Evolutionary conservation across 768 basidiomycete genomes (phyloP), one percentile per base, ranked within the genome.

Genomic region (Phylloporus arenicola): DNA sequence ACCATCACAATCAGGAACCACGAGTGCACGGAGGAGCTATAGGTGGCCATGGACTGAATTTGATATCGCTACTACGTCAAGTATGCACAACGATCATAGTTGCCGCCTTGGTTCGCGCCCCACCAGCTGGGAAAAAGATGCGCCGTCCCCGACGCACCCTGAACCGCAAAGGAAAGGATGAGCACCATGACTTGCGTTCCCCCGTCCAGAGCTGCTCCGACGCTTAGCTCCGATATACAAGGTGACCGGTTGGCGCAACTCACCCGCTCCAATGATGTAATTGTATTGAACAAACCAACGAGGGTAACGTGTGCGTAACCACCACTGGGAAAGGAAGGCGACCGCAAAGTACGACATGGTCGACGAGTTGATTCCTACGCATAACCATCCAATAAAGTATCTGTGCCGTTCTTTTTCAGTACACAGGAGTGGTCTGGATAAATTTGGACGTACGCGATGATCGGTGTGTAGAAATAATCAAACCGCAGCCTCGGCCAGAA

Each of bases 271-370:
- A 4, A 86, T 64, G 34, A 84, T 77, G 58, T 83, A 84, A 60
- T 85, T 84, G 63, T 83, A 83, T 57, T 72, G 71, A 58, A 77
- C 76, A 65, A 83, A 87, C 84, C 83, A 88, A 13, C 75, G 74
- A 2, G 85, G 81, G 50, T 81, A 70, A 52, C 77, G 75, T 34
- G 65, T 73, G 30, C 83, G 70, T 19, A 84, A 57, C 78, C 79
- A 85, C 22, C 77, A 59, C 48, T 86, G 84, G 1, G 84, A 84
- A 33, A 76, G 53, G 50, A 86, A 58, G 29, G 75, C 83, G 13
- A 83, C 63, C 47, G 78, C 64, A 45, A 81, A 73, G 48, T 69
- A 70, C 4, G 76, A 75, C 2, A 71, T 70, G 44, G 75, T 55
- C 1, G 72, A 68, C 0, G 82, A 83, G 60, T 74, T 84, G 52